These are phyloP conservation scores for Chalciporus sp. DNA, from an alignment of 1,284 basidiomycete species.

Conservation along the genomic window DNA sequence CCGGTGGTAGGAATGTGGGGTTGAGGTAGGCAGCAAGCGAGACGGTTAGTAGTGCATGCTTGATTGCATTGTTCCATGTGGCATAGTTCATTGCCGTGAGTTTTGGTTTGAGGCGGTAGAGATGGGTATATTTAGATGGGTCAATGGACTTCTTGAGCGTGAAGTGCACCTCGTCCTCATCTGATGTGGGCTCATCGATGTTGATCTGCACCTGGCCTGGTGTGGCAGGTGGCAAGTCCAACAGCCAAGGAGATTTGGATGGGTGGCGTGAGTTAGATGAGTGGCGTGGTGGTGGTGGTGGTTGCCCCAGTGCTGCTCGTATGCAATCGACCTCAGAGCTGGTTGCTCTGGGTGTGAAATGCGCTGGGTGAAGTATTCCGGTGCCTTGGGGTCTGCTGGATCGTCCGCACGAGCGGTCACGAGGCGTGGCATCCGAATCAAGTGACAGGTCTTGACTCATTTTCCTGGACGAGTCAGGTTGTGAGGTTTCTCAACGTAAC, in stretches of 20 bases:
- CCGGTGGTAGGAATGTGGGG: background rate
- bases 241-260: no score
- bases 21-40: slow-evolving; percentile 1
- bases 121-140: slow-evolving; percentile 6
- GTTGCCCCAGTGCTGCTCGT: background rate
- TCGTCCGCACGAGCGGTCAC: background rate
- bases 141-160: slow-evolving; percentile 6
- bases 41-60: background rate
- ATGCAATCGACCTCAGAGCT: no score
- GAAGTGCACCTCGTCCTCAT: slow-evolving; percentile 1
- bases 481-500: no score
- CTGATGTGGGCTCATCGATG: background rate
- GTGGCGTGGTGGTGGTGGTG: no score
- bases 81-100: slow-evolving; percentile 2
- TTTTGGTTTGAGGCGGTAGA: background rate
- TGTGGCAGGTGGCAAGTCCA: no score
- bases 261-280: no score
- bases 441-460: no score
- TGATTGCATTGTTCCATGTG: background rate
- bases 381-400: background rate
- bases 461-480: no score
- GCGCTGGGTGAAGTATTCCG: background rate
- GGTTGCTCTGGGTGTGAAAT: no score
- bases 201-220: no score
- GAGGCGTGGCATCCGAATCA: background rate